Evolutionary conservation across 768 basidiomycete genomes (phyloP).

Genomic region (Boletus rufocinnamomeus): DNA sequence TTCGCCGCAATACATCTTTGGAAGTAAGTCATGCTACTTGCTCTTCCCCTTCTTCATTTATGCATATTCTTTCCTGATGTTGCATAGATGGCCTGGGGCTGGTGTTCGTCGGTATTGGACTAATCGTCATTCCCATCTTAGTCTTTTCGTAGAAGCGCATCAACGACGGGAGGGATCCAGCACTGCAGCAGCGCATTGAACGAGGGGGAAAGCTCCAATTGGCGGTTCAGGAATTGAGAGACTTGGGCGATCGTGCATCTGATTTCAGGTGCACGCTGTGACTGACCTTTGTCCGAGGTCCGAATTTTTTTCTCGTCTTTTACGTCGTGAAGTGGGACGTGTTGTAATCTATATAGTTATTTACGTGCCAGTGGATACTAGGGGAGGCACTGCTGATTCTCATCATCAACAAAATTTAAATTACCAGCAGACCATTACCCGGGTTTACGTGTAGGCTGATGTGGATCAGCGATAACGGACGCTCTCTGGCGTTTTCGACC

Average conservation of each 20-base stretch:
- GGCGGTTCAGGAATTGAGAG: slow-evolving; percentile 24
- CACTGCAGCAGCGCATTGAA: slow-evolving; percentile 6
- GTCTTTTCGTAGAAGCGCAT: slow-evolving; percentile 54
- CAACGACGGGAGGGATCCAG: slow-evolving; percentile 52
- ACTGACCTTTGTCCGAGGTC: neutral
- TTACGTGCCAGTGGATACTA: too few relatives aligned
- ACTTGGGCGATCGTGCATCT: slow-evolving; percentile 61
- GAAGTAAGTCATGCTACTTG: slow-evolving; percentile 50
- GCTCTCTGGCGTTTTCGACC: too few relatives aligned
- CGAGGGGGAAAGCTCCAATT: slow-evolving; percentile 20
- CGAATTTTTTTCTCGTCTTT: neutral
- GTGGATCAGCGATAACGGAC: too few relatives aligned
- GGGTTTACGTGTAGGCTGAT: too few relatives aligned
- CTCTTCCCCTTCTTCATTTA: neutral
- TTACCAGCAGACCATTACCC: too few relatives aligned
- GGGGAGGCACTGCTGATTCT: too few relatives aligned
- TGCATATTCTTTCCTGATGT: neutral
- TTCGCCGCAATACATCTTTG: slow-evolving; percentile 58
- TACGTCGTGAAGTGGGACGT: too few relatives aligned
- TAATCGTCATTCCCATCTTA: slow-evolving; percentile 51
- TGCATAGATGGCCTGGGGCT: slow-evolving; percentile 58
- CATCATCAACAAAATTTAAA: too few relatives aligned
- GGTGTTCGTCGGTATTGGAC: slow-evolving; percentile 68
- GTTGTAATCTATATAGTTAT: too few relatives aligned
- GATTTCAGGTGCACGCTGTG: slow-evolving; percentile 29